Conservation (phyloP, 768 basidiomycete genomes). For the Neoboletus brunneissimus region DNA sequence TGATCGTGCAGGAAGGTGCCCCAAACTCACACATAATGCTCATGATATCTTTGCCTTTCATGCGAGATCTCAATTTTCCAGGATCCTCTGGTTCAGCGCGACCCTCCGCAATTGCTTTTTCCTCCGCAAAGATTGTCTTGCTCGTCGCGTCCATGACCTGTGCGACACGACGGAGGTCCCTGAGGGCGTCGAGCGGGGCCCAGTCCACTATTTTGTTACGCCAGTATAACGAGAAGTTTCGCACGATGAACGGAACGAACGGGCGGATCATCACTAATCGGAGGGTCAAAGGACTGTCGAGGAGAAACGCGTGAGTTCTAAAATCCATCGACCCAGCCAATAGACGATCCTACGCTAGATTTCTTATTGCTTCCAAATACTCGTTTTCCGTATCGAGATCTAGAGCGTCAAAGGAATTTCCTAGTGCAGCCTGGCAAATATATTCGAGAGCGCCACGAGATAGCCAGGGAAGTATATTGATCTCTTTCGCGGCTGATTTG, state of each 20-base stretch:
- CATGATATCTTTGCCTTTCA: slow-evolving; percentile 37
- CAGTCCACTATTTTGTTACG: slow-evolving; percentile 35
- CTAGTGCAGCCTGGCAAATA: slow-evolving; percentile 33
- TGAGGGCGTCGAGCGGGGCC: slow-evolving; percentile 29
- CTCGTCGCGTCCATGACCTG: slow-evolving; percentile 31
- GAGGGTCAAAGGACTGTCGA: slow-evolving; percentile 25
- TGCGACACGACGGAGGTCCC: slow-evolving; percentile 25
- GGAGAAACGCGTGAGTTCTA: background rate
- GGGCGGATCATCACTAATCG: slow-evolving; percentile 31
- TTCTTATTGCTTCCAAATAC: slow-evolving; percentile 30
- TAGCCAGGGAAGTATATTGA: slow-evolving; percentile 36
- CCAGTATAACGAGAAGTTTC: slow-evolving; percentile 28
- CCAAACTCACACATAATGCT: slow-evolving; percentile 36
- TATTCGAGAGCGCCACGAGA: slow-evolving; percentile 36
- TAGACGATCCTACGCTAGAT: slow-evolving; percentile 27
- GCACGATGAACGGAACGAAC: slow-evolving; percentile 31
- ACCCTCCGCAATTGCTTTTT: slow-evolving; percentile 26
- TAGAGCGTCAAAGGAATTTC: slow-evolving; percentile 33
- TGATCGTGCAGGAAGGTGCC: background rate
- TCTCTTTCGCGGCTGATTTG: slow-evolving; percentile 25
- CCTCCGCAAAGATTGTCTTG: slow-evolving; percentile 28
- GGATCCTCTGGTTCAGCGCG: slow-evolving; percentile 5
- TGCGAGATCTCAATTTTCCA: slow-evolving; percentile 9
- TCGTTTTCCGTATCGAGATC: slow-evolving; percentile 23
- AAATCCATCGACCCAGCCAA: background rate